Conservation (phyloP, 1,284 basidiomycete species). For the Ganoderma resinaceum region DNA sequence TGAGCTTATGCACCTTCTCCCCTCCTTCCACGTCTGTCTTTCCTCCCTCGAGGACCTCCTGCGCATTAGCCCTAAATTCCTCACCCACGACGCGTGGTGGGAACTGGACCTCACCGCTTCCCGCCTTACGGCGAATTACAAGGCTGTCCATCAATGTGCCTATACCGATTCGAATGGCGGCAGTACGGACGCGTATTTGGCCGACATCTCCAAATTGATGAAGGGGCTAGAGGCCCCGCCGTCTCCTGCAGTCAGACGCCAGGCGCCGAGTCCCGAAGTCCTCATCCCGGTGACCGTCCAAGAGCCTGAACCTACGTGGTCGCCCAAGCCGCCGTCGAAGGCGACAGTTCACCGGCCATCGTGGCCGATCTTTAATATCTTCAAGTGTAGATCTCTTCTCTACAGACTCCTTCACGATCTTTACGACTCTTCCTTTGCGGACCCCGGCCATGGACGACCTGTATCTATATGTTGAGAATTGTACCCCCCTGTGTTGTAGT, state of each 20-base stretch:
- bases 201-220: background rate
- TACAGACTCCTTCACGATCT: too few species aligned
- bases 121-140: background rate
- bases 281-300: too few species aligned
- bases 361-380: too few species aligned
- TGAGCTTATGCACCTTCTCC: background rate
- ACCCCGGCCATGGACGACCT: too few species aligned
- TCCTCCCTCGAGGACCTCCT: background rate
- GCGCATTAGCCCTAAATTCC: background rate
- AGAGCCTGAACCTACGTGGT: too few species aligned
- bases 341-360: too few species aligned
- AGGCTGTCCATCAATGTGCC: background rate
- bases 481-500: too few species aligned
- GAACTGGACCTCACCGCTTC: background rate
- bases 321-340: too few species aligned
- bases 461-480: too few species aligned
- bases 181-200: background rate
- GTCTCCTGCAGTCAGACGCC: background rate
- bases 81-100: background rate
- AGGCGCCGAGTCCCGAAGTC: background rate
- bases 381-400: too few species aligned
- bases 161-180: background rate
- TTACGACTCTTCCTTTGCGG: too few species aligned
- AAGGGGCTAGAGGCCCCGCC: background rate
- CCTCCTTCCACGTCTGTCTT: background rate